Base-by-base conservation (phyloP, 2,329 filamentous ascomycete genomes). In the Phyllachora maydis region DNA sequence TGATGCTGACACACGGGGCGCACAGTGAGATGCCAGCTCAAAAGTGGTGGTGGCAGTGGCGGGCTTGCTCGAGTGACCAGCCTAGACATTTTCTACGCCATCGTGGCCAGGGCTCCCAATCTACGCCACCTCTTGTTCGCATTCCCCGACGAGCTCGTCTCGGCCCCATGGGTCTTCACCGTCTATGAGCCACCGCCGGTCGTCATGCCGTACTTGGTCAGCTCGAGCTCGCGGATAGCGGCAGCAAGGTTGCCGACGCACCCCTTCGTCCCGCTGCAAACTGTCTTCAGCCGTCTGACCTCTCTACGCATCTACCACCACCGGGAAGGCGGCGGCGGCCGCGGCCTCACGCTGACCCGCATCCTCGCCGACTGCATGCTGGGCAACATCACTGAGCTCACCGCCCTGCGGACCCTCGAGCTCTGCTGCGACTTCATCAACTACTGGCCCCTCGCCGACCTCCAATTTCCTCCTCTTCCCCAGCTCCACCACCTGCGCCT, bases 301-400 rank as follows among this genome's bases (percentile, higher is more conserved):
- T 35, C 33, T 3, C 18, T 40, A 15, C 36, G 37, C 23, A 32
- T 40, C 15, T 40, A 40, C 26, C 38, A 36, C 28, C 32, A 40
- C 23, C 19, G 36, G 10, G 35, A 35, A 19, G n/a, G n/a, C n/a
- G 31, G 32, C 4, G 11, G 23, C 6, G 28, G 26, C 12, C 36
- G 37, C 20, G 30, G 32, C 5, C 12, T 26, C n/a, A 34, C 32
- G 5, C 29, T 34, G 8, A 29, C 36, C 4, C 35, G 30, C 13
- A 14, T 35, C 11, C 18, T 38, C 9, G 29, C 34, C 16, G 31
- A 37, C 23, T 28, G 30, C 19, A 30, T 31, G 18, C 26, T 40
- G n/a, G 20, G 25, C 9, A 18, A 11, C 16, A 24, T 38, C 9
- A 28, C 30, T 2, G 20, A 24, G 6, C 26, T 40, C 3, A 28